Evolutionary conservation across 352 stramenopile genomes (phyloP), one percentile per base, ranked within the genome.

Genomic region (Phytopythium vexans): DNA sequence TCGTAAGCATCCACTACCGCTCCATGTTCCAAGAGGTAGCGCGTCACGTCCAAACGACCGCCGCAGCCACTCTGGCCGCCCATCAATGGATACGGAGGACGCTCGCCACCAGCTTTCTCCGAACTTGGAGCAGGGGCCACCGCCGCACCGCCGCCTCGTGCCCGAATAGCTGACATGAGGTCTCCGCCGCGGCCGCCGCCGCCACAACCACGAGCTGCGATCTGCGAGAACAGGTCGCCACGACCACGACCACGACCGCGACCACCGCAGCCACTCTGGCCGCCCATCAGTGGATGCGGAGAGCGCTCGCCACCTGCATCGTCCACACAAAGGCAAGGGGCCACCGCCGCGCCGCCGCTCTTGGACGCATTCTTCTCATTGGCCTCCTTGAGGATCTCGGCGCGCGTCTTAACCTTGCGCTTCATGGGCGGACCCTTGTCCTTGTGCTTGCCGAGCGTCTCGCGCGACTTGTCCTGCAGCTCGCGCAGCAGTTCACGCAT

Each of bases 301-400:
- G 74, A 60, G 41, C 70, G 69, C 39, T 43, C 62, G 27, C 58
- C 54, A 8, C 41, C 66, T 39, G 49, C 52, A 56, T 70, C 65
- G 38, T 60, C 66, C 9, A 21, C 34, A 12, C 41, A 10, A 16
- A 9, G 53, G 35, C 56, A 54, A n/a, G 64, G 34, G 15, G n/a
- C n/a, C n/a, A n/a, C n/a, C n/a, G 56, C 53, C 37, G 48, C 52
- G 14, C 60, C 76, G 32, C 66, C 74, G 38, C 70, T 56, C 45
- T 82, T 79, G 43, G 66, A 66, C n/a, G 70, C 78, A 49, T 92
- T 89, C 63, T 92, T 89, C 41, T 94, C 85, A 68, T 94, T 94
- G 4, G 82, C 80, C 49, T 94, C 82, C 63, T 94, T 94, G 58
- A 92, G 63, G 44, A 94, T 84, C 14, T 93, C 80, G 1, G 58